A percentile compares a stretch with the other conserved stretches of the same genome.
phyloP scores from a whole-genome alignment of 768 basidiomycete genomes.

The Pilatotrama ljubarskyi region DNA sequence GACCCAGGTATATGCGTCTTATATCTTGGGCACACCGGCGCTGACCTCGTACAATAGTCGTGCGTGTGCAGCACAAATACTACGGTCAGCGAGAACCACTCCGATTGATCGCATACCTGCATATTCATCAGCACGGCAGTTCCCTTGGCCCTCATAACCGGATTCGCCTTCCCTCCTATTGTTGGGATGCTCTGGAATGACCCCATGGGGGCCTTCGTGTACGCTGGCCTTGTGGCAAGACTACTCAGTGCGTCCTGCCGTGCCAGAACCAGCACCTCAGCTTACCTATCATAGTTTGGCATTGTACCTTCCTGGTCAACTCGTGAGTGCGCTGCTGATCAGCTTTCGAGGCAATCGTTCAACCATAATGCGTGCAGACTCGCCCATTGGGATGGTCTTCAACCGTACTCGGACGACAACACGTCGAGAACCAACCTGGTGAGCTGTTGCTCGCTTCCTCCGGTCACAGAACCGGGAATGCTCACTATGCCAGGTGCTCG shows the following conservation, averaged over 20 bases:
- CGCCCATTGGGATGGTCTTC: constrained; percentile 80
- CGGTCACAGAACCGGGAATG: not conserved
- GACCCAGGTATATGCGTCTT: constrained; percentile 56
- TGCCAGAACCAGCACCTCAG: not conserved
- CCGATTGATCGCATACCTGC: not conserved
- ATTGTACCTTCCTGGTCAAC: constrained; percentile 70
- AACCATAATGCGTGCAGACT: constrained; percentile 42
- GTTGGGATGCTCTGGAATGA: constrained; percentile 65
- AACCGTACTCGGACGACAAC: constrained; percentile 80
- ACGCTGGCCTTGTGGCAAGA: constrained; percentile 66
- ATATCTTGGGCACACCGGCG: not conserved
- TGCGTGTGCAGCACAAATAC: constrained; percentile 67
- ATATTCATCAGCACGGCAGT: constrained; percentile 39
- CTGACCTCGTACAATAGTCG: constrained; percentile 45
- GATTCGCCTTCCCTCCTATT: constrained; percentile 56
- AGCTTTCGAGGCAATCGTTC: not conserved
- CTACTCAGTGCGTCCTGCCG: constrained; percentile 49
- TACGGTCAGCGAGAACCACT: constrained; percentile 45
- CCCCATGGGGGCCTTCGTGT: constrained; percentile 64
- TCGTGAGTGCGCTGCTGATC: constrained; percentile 45
- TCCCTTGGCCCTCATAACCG: constrained; percentile 57
- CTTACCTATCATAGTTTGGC: constrained; percentile 48
- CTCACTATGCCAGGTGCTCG: constrained; percentile 49
- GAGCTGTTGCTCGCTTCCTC: constrained; percentile 22
- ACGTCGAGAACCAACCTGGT: constrained; percentile 76